Conservation (phyloP, 805 yeast genomes). For the Yarrowia sp. region DNA sequence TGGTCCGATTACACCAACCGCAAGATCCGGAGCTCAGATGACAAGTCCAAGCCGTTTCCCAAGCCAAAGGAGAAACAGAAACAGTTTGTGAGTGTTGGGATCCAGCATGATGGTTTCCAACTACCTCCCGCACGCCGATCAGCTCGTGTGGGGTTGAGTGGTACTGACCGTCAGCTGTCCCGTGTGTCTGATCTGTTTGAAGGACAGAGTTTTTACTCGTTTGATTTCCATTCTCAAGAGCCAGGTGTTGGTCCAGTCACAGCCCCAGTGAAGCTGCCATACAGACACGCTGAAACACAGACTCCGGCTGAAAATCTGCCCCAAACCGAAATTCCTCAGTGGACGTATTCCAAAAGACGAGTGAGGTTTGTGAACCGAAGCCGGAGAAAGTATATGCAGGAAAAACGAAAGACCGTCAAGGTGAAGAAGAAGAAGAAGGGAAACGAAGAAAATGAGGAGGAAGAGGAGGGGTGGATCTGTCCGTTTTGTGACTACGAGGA, state of each 20-base stretch:
- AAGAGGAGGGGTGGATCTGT: neutral
- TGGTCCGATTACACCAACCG: neutral
- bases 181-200: neutral
- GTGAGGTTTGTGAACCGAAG: constrained; percentile 5
- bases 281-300: neutral
- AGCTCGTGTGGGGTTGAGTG: neutral
- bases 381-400: neutral
- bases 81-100: neutral
- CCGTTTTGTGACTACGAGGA: constrained; percentile 8
- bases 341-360: neutral
- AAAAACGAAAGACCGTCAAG: neutral
- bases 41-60: neutral
- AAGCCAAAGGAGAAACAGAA: neutral
- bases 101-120: neutral
- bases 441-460: neutral
- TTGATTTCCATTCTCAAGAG: neutral
- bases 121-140: neutral
- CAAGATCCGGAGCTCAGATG: neutral
- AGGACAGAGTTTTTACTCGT: neutral
- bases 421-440: neutral
- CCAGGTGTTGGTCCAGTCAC: neutral
- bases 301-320: neutral
- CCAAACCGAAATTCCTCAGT: neutral
- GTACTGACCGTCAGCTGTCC: neutral
- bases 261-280: neutral